Conservation (phyloP, 495 filamentous ascomycete genomes). For the Xylaria telfairii region DNA sequence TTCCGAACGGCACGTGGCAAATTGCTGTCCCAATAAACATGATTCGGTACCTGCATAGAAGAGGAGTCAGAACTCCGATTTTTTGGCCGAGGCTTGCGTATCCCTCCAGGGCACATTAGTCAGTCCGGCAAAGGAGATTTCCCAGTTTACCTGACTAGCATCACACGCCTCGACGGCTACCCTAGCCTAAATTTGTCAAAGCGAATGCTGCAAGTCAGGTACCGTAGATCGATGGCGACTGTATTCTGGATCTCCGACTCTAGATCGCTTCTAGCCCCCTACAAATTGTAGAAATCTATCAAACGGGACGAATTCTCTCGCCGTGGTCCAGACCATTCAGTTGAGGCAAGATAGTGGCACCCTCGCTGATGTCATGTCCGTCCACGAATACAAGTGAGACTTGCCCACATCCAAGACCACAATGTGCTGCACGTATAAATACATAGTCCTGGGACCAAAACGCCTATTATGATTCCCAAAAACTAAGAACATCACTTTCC, state of each 20-base stretch:
- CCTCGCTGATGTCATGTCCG: conserved; percentile 3
- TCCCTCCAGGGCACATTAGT: conserved; percentile 13
- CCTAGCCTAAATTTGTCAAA: not conserved
- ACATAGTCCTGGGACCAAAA: not conserved
- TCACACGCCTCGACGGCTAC: not conserved
- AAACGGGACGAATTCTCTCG: not conserved
- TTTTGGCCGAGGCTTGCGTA: not conserved
- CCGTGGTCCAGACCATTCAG: not conserved
- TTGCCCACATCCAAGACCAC: not conserved
- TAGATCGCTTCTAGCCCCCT: too few relatives aligned
- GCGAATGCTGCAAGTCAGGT: not conserved
- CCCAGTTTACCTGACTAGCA: conserved; percentile 16
- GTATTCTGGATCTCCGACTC: not conserved
- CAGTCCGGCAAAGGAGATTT: not conserved
- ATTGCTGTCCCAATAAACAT: conserved; percentile 19
- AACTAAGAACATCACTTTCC: not conserved
- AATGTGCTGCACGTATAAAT: conserved; percentile 14
- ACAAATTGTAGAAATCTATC: not conserved
- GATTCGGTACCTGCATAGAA: conserved; percentile 23
- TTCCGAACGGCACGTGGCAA: not conserved
- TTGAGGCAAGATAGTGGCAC: not conserved
- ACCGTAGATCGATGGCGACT: conserved; percentile 2
- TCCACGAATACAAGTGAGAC: not conserved
- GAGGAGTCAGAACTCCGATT: not conserved
- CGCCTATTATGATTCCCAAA: not conserved